Conservation (phyloP, 1,284 basidiomycete genomes). For the Quambalaria eucalypti region DNA sequence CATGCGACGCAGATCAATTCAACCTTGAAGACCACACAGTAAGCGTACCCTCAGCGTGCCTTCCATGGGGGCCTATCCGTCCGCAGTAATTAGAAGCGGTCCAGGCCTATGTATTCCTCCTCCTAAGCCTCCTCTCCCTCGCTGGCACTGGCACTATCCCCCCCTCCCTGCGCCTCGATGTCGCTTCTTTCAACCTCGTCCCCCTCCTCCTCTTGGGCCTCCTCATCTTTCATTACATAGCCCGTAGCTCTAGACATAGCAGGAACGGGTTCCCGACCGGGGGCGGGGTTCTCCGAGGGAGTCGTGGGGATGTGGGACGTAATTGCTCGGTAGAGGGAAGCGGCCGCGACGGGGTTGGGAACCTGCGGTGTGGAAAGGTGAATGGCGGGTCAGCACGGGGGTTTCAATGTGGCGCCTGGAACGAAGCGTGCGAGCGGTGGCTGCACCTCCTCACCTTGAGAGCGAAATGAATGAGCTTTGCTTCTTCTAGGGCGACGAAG, state of each 20-base stretch:
- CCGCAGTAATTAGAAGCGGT: background rate
- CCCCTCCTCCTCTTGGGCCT: background rate
- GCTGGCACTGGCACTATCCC: background rate
- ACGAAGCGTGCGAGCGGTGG: too few relatives aligned
- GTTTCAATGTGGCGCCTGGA: too few relatives aligned
- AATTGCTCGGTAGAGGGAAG: background rate
- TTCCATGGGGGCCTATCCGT: background rate
- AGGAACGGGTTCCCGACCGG: background rate
- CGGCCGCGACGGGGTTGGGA: background rate
- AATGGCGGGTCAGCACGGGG: too few relatives aligned
- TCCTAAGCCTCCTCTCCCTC: background rate
- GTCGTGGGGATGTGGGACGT: background rate
- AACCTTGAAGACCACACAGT: too few relatives aligned
- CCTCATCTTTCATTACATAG: background rate
- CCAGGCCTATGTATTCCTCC: background rate
- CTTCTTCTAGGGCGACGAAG: constrained; percentile 39
- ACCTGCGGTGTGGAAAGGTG: background rate
- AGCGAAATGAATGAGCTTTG: constrained; percentile 34
- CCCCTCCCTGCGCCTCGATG: too few relatives aligned
- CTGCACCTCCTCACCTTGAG: constrained; percentile 25
- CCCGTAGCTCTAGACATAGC: background rate
- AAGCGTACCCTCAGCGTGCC: too few relatives aligned
- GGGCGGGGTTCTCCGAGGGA: background rate
- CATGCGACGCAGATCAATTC: too few relatives aligned
- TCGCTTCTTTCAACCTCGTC: too few relatives aligned